A percentile compares a stretch with the other conserved stretches of the same genome.
Conservation (phyloP, 2,329 filamentous ascomycete genomes). For the Beauveria asiatica region DNA sequence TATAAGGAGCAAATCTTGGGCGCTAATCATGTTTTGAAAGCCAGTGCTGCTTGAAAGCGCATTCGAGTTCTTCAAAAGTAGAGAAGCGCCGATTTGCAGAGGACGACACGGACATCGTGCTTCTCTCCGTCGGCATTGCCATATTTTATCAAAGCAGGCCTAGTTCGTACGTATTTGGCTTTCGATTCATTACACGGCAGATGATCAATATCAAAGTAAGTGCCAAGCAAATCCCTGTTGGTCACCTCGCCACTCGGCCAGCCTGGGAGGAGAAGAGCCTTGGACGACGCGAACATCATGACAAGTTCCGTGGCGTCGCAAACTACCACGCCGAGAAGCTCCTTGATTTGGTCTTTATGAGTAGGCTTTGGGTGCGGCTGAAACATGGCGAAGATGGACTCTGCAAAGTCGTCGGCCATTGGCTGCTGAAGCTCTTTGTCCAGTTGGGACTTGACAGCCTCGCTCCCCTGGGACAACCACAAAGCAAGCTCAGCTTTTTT, state of each 20-base stretch:
- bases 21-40: too few relatives aligned
- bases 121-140: slow-evolving; percentile 2
- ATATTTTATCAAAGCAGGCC: neutral
- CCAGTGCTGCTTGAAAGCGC: too few relatives aligned
- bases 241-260: neutral
- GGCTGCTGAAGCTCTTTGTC: neutral
- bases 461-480: neutral
- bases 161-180: neutral
- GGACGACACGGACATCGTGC: neutral
- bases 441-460: neutral
- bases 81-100: neutral
- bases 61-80: neutral
- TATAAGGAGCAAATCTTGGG: too few relatives aligned
- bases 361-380: neutral
- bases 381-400: neutral
- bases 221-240: neutral
- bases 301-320: neutral
- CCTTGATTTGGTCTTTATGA: neutral
- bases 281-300: neutral
- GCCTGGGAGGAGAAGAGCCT: neutral
- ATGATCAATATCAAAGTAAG: neutral
- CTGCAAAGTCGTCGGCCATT: neutral
- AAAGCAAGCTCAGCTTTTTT: neutral
- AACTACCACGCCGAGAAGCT: neutral
- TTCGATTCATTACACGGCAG: neutral